A percentile compares a stretch with the other conserved stretches of the same genome.
Conservation (phyloP, 345 rosid species). For the Boechera stricta region DNA sequence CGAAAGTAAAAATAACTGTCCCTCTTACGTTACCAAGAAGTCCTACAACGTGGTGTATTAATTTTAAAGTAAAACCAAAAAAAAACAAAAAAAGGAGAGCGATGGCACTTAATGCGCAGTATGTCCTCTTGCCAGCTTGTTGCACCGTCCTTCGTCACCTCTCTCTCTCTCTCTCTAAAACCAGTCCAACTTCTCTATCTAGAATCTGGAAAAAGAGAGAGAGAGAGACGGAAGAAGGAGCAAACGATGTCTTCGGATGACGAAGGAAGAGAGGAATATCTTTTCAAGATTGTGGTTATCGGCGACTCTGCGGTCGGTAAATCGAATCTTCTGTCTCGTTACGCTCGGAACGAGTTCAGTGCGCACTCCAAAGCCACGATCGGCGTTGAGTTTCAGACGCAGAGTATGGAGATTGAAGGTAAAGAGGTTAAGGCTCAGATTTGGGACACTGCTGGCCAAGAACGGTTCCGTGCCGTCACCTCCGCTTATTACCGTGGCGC, state of each 20-base stretch:
- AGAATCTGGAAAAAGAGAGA: background rate
- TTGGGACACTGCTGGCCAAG: slow-evolving; percentile 99
- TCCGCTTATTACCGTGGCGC: slow-evolving; percentile 97
- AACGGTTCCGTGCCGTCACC: slow-evolving; percentile 91
- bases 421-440: slow-evolving; percentile 94
- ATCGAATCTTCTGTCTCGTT: slow-evolving; percentile 81
- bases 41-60: slow-evolving; percentile 4
- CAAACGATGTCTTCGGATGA: slow-evolving; percentile 55
- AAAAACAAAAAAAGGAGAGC: background rate
- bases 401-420: slow-evolving; percentile 83
- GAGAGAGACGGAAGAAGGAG: background rate
- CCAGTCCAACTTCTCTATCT: slow-evolving; percentile 27
- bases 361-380: slow-evolving; percentile 88
- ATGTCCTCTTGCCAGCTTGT: slow-evolving; percentile 52
- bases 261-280: slow-evolving; percentile 76
- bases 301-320: slow-evolving; percentile 96
- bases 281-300: slow-evolving; percentile 83
- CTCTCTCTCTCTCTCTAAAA: slow-evolving; percentile 21
- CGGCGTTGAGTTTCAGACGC: slow-evolving; percentile 95
- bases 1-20: background rate
- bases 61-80: background rate
- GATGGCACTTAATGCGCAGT: slow-evolving; percentile 58
- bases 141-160: slow-evolving; percentile 31
- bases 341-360: slow-evolving; percentile 86
- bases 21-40: slow-evolving; percentile 7